These are phyloP conservation scores for Talaromyces sp. DNA, from an alignment of 2,329 filamentous ascomycete genomes.

Conservation along the genomic window DNA sequence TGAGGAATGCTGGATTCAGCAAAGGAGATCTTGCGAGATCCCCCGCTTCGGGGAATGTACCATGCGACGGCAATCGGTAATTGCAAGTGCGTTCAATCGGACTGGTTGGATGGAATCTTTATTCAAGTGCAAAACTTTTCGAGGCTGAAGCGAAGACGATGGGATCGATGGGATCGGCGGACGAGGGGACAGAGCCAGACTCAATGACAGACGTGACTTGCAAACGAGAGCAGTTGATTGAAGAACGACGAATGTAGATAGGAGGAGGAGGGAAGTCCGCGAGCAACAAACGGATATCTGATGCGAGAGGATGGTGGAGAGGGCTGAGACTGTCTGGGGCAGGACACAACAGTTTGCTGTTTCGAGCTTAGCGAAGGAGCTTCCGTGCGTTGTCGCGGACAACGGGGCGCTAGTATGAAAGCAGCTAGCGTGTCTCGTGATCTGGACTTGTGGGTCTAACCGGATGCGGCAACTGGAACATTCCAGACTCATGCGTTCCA, in stretches of 20 bases:
- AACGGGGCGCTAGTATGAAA: slow-evolving; percentile 18
- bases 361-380: slow-evolving; percentile 28
- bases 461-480: neutral
- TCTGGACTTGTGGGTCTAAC: neutral
- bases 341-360: slow-evolving; percentile 33
- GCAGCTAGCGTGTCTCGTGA: neutral
- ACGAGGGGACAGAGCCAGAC: neutral
- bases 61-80: slow-evolving; percentile 27
- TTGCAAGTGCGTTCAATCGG: neutral
- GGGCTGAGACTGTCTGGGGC: neutral
- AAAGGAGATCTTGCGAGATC: slow-evolving; percentile 40
- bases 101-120: neutral
- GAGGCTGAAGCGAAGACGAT: neutral
- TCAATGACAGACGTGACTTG: neutral
- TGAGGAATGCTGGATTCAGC: slow-evolving; percentile 34
- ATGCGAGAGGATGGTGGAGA: neutral
- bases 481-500: neutral
- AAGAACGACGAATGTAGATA: neutral
- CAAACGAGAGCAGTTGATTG: neutral
- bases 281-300: neutral
- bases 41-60: slow-evolving; percentile 37
- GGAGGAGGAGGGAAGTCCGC: neutral
- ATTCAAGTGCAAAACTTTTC: neutral
- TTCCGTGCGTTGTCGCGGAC: slow-evolving; percentile 36
- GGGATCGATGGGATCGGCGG: neutral